These are phyloP conservation scores for Komagataella populi DNA, from an alignment of 805 yeast species.

Conservation along the genomic window DNA sequence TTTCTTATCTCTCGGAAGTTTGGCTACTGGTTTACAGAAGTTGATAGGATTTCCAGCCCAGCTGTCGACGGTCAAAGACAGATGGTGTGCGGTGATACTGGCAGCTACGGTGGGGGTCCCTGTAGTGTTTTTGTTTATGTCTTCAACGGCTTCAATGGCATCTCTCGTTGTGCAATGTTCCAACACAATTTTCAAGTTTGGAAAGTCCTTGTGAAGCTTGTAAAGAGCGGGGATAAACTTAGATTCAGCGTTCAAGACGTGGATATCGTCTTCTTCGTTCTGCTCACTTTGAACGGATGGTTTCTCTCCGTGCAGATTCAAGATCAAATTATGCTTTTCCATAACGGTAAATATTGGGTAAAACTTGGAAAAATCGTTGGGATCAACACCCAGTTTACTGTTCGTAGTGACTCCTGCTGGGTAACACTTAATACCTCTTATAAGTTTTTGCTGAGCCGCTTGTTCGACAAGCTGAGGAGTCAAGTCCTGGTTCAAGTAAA, in stretches of 20 bases:
- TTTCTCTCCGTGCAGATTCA: conserved; percentile 93
- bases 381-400: conserved; percentile 83
- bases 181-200: conserved; percentile 70
- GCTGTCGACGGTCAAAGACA: conserved; percentile 75
- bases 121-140: conserved; percentile 35
- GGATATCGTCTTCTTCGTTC: conserved; percentile 51
- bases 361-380: conserved; percentile 78
- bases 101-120: conserved; percentile 56
- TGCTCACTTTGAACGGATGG: conserved; percentile 35
- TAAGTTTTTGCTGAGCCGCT: conserved; percentile 57
- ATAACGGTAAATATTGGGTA: conserved; percentile 85
- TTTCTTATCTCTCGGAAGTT: conserved; percentile 69
- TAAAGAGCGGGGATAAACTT: conserved; percentile 79
- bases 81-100: conserved; percentile 91
- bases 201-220: conserved; percentile 72
- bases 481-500: conserved; percentile 63
- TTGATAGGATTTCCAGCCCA: conserved; percentile 97
- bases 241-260: conserved; percentile 89
- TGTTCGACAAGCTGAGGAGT: conserved; percentile 77
- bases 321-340: conserved; percentile 64
- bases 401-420: conserved; percentile 99
- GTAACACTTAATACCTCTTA: conserved; percentile 88
- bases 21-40: conserved; percentile 97
- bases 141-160: conserved; percentile 67
- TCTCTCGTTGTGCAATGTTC: conserved; percentile 93